Evolutionary conservation across 2,329 filamentous ascomycete genomes (phyloP).

Genomic region (Grosmannia clavigera): DNA sequence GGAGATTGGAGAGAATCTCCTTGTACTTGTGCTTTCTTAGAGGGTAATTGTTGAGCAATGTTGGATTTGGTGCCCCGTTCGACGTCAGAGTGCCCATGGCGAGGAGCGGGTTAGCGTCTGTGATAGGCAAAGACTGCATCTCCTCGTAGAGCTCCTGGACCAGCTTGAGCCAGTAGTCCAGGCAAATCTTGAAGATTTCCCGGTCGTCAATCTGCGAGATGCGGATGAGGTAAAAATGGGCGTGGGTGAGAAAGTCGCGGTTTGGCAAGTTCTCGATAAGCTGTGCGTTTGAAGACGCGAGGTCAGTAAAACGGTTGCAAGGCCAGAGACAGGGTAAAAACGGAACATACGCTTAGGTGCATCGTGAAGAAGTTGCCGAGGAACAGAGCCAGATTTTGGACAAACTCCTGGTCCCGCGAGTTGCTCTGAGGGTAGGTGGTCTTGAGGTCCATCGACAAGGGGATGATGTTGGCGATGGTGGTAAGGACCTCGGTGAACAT

Average conservation of each 20-base stretch:
- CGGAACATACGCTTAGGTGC: constrained; percentile 59
- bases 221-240: constrained; percentile 94
- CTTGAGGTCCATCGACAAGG: constrained; percentile 80
- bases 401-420: constrained; percentile 89
- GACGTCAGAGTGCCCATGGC: constrained; percentile 65
- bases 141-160: constrained; percentile 98
- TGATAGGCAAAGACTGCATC: constrained; percentile 92
- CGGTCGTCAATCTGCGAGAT: constrained; percentile 98
- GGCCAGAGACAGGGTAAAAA: background rate
- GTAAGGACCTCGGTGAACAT: constrained; percentile 98
- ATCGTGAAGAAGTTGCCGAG: constrained; percentile 94
- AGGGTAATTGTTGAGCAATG: constrained; percentile 76
- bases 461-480: constrained; percentile 86
- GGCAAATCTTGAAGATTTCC: constrained; percentile 98
- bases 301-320: constrained; percentile 9
- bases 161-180: constrained; percentile 98
- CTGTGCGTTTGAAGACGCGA: constrained; percentile 25
- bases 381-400: constrained; percentile 92
- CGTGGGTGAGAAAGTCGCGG: constrained; percentile 85
- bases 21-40: constrained; percentile 97
- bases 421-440: constrained; percentile 85
- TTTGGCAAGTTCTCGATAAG: constrained; percentile 94
- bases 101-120: constrained; percentile 73
- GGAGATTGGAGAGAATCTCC: constrained; percentile 83
- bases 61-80: constrained; percentile 74